phyloP scores from a whole-genome alignment of 2,329 filamentous ascomycete genomes.

The Macrophomina tecta region DNA sequence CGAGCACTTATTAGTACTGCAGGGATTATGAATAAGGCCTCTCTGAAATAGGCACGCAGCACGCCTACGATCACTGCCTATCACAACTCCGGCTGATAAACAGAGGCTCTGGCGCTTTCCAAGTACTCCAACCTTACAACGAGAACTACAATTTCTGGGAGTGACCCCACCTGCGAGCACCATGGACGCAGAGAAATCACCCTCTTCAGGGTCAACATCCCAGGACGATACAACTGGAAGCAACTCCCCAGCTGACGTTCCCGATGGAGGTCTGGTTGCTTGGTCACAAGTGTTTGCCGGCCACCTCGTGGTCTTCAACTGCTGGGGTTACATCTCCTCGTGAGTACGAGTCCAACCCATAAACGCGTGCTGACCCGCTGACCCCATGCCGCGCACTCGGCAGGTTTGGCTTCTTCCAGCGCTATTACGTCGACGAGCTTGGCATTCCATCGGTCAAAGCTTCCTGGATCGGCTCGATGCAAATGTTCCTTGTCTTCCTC shows the following conservation, averaged over 20 bases:
- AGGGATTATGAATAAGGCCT: neutral
- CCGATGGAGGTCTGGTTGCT: constrained; percentile 10
- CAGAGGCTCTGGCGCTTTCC: no score
- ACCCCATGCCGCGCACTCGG: neutral
- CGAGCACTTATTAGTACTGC: neutral
- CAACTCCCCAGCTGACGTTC: neutral
- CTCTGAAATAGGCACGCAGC: neutral
- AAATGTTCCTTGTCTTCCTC: constrained; percentile 58
- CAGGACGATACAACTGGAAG: neutral
- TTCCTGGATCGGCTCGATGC: constrained; percentile 59
- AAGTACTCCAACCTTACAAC: no score
- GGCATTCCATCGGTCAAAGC: constrained; percentile 49
- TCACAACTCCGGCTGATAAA: neutral
- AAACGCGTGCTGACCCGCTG: neutral
- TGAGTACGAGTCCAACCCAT: neutral
- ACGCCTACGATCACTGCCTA: neutral
- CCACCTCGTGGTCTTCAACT: constrained; percentile 29
- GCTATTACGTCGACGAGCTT: constrained; percentile 41
- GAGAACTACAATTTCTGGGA: neutral
- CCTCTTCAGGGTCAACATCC: neutral
- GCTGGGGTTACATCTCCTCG: constrained; percentile 39
- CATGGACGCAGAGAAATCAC: neutral
- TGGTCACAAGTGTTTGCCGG: constrained; percentile 26
- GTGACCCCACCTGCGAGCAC: neutral
- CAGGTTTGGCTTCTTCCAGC: constrained; percentile 48